These are phyloP conservation scores for Fomitopsis serialis DNA, from an alignment of 768 basidiomycete species.

Conservation along the genomic window DNA sequence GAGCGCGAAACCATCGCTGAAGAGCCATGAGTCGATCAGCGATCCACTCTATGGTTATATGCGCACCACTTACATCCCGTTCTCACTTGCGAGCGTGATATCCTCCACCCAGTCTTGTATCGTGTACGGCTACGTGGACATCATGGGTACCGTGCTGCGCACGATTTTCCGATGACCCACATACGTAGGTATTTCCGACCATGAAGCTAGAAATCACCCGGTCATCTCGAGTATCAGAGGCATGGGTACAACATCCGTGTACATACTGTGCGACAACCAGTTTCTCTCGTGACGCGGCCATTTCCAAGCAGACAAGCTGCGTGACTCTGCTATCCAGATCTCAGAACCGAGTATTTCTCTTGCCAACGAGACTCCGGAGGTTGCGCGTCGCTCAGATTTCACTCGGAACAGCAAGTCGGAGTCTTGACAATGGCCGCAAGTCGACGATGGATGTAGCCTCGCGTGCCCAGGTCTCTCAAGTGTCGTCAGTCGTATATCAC, in stretches of 20 bases:
- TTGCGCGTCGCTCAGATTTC: no score
- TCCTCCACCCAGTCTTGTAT: slow-evolving; percentile 26
- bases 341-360: no score
- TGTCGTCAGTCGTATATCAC: no score
- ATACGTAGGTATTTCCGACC: slow-evolving; percentile 32
- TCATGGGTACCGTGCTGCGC: neutral
- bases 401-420: no score
- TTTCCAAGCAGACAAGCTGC: neutral
- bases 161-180: neutral
- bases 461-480: no score
- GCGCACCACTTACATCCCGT: slow-evolving; percentile 19
- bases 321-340: no score
- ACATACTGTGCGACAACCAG: slow-evolving; percentile 12
- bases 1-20: slow-evolving; percentile 20
- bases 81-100: slow-evolving; percentile 20
- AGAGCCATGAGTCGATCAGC: no score
- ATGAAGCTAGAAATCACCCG: slow-evolving; percentile 25
- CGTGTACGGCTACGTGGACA: slow-evolving; percentile 22
- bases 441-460: no score
- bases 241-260: neutral
- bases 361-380: no score
- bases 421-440: no score
- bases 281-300: neutral
- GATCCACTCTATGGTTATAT: no score
- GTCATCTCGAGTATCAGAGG: no score